A percentile compares a stretch with the other conserved stretches of the same genome.
Evolutionary conservation across 1,284 basidiomycete genomes (phyloP).

Genomic region (Tranzscheliella williamsii): DNA sequence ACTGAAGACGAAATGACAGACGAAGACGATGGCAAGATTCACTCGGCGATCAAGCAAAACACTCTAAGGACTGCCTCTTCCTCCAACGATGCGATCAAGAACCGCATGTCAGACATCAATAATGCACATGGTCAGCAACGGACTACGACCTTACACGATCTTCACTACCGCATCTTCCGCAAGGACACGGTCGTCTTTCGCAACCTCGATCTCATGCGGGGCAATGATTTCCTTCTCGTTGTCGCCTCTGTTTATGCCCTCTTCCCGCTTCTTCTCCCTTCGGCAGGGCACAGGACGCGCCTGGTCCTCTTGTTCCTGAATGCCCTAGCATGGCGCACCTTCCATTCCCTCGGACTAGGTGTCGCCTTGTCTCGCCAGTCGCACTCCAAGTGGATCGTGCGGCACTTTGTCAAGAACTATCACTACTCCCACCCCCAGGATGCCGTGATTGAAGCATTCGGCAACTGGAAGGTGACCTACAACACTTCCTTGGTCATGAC

Average conservation of each 20-base stretch:
- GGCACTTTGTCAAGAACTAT: conserved; percentile 82
- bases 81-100: conserved; percentile 30
- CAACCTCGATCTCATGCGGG: conserved; percentile 80
- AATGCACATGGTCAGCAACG: conserved; percentile 1
- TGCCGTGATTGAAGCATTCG: conserved; percentile 80
- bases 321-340: conserved; percentile 80
- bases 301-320: conserved; percentile 77
- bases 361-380: conserved; percentile 81
- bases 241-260: conserved; percentile 68
- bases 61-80: conserved; percentile 21
- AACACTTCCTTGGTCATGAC: conserved; percentile 93
- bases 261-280: conserved; percentile 58
- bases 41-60: conserved; percentile 5
- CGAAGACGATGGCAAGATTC: conserved; percentile 6
- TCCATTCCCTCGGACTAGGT: conserved; percentile 88
- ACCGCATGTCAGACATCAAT: conserved; percentile 10
- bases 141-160: conserved; percentile 73
- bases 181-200: conserved; percentile 80
- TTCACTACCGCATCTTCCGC: conserved; percentile 86
- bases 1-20: conserved; percentile 29
- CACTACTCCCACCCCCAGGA: conserved; percentile 61
- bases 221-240: conserved; percentile 72
- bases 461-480: conserved; percentile 91
- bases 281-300: conserved; percentile 41
- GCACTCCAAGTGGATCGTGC: conserved; percentile 82